Evolutionary conservation across 2,329 filamentous ascomycete species (phyloP), one percentile per base, ranked within the genome.

Genomic region (Hymenoscyphus occultus): DNA sequence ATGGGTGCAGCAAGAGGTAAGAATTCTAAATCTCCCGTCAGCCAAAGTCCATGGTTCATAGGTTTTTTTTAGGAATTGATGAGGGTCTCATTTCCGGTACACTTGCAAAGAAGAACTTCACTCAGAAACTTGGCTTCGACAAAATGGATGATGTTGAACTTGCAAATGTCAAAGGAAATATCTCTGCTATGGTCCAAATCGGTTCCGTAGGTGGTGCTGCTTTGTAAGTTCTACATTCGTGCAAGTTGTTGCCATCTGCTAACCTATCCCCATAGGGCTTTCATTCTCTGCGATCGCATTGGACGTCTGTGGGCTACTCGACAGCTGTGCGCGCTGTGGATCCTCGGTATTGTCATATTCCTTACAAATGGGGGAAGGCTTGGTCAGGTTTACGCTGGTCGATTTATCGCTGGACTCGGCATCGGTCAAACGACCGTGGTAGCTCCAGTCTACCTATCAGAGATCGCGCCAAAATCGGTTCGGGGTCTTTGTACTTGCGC

Each of bases 121-220:
- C 88, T 70, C 69, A 75, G 0, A 81, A 80, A 40, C 89, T 91
- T 74, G 72, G 85, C 69, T 85, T 87, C 67, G 77, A 80, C 5
- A 78, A 80, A 1, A 86, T 87, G 71, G 79, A 77, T 57, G 71
- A 76, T 0, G 78, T 82, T 3, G 81, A 85, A 58, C 80, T 84
- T 73, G 87, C 89, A 67, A 87, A 90, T 75, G 87, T 89, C 78
- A 87, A 90, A 77, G 87, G 84, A 70, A 93, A 93, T 76, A 89
- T 93, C 63, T 89, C 90, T 1, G 85, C 89, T 59, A 93, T 93
- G 90, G 90, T 93, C 0, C 90, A 93, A 77, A 86, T 93, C 71
- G 90, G 90, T 31, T 90, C 86, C 31, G 89, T 93, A 39, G 86
- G 81, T 3, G 90, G 90, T 56, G 88, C 90, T 39, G 80, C 91